A percentile compares a stretch with the other conserved stretches of the same genome.
These are phyloP conservation scores for Arabidopsis lyrata DNA, from an alignment of 441 rosid species.

Conservation along the genomic window DNA sequence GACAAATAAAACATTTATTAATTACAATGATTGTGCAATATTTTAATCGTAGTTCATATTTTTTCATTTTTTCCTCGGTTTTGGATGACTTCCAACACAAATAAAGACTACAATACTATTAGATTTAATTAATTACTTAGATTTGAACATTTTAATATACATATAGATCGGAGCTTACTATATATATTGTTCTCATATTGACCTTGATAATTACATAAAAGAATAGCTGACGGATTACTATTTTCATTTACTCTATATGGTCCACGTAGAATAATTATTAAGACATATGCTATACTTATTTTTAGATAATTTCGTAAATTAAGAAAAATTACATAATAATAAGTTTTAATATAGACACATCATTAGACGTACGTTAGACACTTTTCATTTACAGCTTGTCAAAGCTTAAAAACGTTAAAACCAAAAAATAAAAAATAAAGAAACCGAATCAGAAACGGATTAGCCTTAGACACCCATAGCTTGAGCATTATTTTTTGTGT, in stretches of 20 bases:
- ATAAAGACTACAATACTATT: conserved; percentile 28
- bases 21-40: conserved; percentile 39
- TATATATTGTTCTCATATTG: conserved; percentile 24
- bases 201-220: conserved; percentile 13
- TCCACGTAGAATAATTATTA: background rate
- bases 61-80: conserved; percentile 8
- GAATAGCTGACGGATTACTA: background rate
- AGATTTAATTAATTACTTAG: conserved; percentile 1
- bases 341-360: background rate
- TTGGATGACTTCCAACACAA: conserved; percentile 32
- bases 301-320: background rate
- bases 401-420: background rate
- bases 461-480: background rate
- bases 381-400: background rate
- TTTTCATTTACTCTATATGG: background rate
- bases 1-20: conserved; percentile 19
- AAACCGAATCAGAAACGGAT: background rate
- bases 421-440: background rate
- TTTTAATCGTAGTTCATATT: conserved; percentile 13
- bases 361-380: background rate
- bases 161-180: conserved; percentile 24
- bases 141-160: background rate
- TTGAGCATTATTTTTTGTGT: background rate
- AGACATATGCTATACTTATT: background rate
- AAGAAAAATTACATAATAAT: background rate